Evolutionary conservation across 1,139 yeast genomes (phyloP), one percentile per base, ranked within the genome.

Genomic region (Kurtzmaniella quercitrusa): DNA sequence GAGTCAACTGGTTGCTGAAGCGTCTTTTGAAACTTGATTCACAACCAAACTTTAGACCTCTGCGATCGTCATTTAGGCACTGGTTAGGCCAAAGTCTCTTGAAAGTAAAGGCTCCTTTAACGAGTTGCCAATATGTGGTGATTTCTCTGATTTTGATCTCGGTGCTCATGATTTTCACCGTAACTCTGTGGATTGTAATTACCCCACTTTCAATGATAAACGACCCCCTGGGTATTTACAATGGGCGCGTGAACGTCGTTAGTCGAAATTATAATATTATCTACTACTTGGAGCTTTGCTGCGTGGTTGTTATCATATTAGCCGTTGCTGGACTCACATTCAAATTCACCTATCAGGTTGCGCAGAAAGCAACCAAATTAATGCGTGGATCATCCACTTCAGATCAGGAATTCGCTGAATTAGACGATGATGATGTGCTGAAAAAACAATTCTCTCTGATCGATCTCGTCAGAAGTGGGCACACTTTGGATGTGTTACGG

Each of bases 401-500:
- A 8, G 22, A 18, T 8, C 37, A 9, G n/a, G 17, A 19, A 9
- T 19, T n/a, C 12, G 16, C 14, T 6, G 36, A 17, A 19, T 11
- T 41, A 14, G 63, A 56, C 36, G 48, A 57, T 34, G 61, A 50
- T 11, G 46, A 55, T 5, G 56, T 48, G 20, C 58, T 50, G 6
- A 47, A 51, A 14, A 62, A 56, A 40, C 44, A 37, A 12, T 68
- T 71, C 49, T 66, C 67, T 39, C 50, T 56, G 28, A 80, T 81
- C 45, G 88, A 84, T 48, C 65, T 87, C 38, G 50, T 65, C 1
- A 33, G 34, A 1, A 69, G 71, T 17, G 81, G 80, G 2, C 89
- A 84, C 55, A 60, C 68, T 21, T 63, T 85, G 41, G 95, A 88
- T 58, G 73, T 86, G 6, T 69, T 84, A 33, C 74, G 74, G 47